A percentile compares a stretch with the other conserved stretches of the same genome.
Evolutionary conservation across 2,329 filamentous ascomycete genomes (phyloP).

Genomic region (Ophiocordyceps sinensis): DNA sequence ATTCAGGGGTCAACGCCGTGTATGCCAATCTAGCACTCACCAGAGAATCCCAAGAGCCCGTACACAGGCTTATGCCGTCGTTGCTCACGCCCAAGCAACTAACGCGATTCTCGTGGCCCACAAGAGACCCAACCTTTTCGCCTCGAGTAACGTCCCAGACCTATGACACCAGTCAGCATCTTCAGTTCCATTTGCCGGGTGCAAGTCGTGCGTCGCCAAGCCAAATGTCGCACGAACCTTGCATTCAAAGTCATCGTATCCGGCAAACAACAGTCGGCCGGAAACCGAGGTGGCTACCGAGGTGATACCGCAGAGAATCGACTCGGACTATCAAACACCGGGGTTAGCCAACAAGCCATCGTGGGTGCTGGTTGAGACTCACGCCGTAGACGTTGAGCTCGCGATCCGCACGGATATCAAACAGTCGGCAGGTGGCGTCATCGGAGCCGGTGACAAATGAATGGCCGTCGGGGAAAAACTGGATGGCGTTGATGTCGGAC

Average conservation of each 20-base stretch:
- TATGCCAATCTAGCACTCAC: slow-evolving; percentile 40
- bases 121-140: slow-evolving; percentile 91
- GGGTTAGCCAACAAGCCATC: slow-evolving; percentile 7
- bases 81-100: slow-evolving; percentile 98
- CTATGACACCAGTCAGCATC: slow-evolving; percentile 29
- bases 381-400: slow-evolving; percentile 56
- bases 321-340: slow-evolving; percentile 58
- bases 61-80: slow-evolving; percentile 97
- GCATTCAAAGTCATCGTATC: slow-evolving; percentile 99
- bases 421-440: slow-evolving; percentile 91
- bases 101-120: slow-evolving; percentile 96
- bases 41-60: slow-evolving; percentile 97
- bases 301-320: slow-evolving; percentile 94
- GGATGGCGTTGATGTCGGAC: slow-evolving; percentile 98
- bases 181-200: neutral
- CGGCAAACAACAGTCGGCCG: slow-evolving; percentile 84
- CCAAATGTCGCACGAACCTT: slow-evolving; percentile 53
- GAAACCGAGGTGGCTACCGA: slow-evolving; percentile 97
- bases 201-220: neutral
- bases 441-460: slow-evolving; percentile 97
- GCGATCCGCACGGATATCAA: slow-evolving; percentile 92
- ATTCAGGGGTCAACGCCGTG: too few relatives aligned
- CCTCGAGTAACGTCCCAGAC: slow-evolving; percentile 96
- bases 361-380: slow-evolving; percentile 17
- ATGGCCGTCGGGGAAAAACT: slow-evolving; percentile 98